phyloP scores from a whole-genome alignment of 352 stramenopile genomes.

The Globisporangium nagaii region DNA sequence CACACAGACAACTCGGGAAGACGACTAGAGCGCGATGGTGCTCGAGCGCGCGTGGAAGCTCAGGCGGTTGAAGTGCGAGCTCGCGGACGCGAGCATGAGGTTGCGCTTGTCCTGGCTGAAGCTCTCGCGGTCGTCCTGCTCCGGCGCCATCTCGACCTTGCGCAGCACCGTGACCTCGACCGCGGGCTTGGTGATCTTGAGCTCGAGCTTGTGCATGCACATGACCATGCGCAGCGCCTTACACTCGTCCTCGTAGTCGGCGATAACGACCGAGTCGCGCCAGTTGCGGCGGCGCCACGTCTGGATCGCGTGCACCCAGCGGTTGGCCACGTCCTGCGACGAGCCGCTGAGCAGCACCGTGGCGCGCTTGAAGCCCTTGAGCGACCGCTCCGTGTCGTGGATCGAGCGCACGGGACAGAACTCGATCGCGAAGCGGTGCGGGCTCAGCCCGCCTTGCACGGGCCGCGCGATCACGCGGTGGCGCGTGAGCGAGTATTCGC shows the following conservation, averaged over 20 bases:
- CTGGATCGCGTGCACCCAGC: conserved; percentile 67
- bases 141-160: conserved; percentile 38
- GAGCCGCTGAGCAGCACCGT: conserved; percentile 57
- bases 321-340: conserved; percentile 30
- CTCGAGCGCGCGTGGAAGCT: conserved; percentile 7
- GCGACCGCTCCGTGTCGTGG: conserved; percentile 67
- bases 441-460: conserved; percentile 32
- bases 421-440: conserved; percentile 70
- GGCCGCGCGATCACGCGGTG: conserved; percentile 53
- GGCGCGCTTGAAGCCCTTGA: conserved; percentile 50
- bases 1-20: neutral
- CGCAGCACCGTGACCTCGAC: conserved; percentile 41
- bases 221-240: conserved; percentile 63
- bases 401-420: conserved; percentile 68
- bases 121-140: conserved; percentile 13
- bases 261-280: conserved; percentile 59
- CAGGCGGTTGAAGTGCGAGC: conserved; percentile 9
- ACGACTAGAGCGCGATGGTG: conserved; percentile 10
- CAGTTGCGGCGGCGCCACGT: conserved; percentile 78
- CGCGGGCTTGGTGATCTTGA: conserved; percentile 43
- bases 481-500: conserved; percentile 65
- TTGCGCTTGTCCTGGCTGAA: conserved; percentile 12
- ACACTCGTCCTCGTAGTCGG: conserved; percentile 57
- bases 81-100: conserved; percentile 7
- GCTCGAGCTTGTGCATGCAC: conserved; percentile 58